phyloP scores from a whole-genome alignment of 352 stramenopile genomes.

The Globisporangium spiculum region DNA sequence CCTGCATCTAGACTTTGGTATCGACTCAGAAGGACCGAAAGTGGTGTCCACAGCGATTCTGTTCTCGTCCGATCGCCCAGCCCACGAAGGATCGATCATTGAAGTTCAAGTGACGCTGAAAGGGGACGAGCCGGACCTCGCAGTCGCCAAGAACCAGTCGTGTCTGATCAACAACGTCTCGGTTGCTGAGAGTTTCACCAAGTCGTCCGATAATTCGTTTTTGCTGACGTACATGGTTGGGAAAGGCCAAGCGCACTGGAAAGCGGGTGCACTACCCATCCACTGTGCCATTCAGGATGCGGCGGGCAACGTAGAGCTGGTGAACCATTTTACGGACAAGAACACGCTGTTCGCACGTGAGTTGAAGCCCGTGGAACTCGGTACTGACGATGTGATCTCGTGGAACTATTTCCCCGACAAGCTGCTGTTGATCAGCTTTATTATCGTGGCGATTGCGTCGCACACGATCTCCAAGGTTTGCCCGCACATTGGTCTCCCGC shows the following conservation, averaged over 20 bases:
- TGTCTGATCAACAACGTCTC: conserved; percentile 66
- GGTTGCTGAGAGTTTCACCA: conserved; percentile 47
- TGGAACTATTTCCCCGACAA: conserved; percentile 54
- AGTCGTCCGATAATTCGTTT: conserved; percentile 42
- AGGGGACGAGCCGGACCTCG: conserved; percentile 38
- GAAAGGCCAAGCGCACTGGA: conserved; percentile 50
- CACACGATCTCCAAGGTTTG: conserved; percentile 61
- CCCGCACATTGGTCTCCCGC: conserved; percentile 53
- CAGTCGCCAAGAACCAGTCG: conserved; percentile 29
- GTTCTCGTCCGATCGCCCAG: conserved; percentile 56
- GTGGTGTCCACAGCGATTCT: conserved; percentile 44
- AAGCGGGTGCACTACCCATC: conserved; percentile 50
- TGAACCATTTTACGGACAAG: conserved; percentile 59
- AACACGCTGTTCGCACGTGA: conserved; percentile 65
- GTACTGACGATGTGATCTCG: conserved; percentile 42
- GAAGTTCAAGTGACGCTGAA: conserved; percentile 51
- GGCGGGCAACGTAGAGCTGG: conserved; percentile 44
- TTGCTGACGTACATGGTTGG: conserved; percentile 61
- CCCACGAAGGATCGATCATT: conserved; percentile 63
- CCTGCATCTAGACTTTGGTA: conserved; percentile 43
- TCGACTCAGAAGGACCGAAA: conserved; percentile 46
- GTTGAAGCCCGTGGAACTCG: conserved; percentile 58
- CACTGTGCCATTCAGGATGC: conserved; percentile 48
- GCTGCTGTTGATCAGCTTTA: conserved; percentile 47
- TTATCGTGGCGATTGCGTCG: conserved; percentile 58